These are phyloP conservation scores for Yamadazyma taylorii DNA, from an alignment of 1,139 yeast species.

Conservation along the genomic window DNA sequence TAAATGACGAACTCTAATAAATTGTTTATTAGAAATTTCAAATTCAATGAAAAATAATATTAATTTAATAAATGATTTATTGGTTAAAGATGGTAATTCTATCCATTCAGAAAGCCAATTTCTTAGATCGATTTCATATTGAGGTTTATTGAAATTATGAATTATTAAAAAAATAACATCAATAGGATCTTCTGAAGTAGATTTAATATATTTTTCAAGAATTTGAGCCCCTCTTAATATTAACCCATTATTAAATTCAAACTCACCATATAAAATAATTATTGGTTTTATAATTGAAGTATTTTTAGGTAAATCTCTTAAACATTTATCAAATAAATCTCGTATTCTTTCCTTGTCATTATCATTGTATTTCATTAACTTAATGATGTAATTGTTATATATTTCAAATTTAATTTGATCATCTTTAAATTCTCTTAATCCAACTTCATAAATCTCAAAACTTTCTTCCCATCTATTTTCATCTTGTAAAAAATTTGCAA, in stretches of 20 bases:
- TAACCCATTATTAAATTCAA: slow-evolving; percentile 46
- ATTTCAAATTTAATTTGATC: slow-evolving; percentile 63
- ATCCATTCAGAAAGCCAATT: slow-evolving; percentile 12
- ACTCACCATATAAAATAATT: slow-evolving; percentile 56
- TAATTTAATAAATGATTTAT: slow-evolving; percentile 30
- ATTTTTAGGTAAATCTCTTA: slow-evolving; percentile 30
- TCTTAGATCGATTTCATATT: slow-evolving; percentile 11
- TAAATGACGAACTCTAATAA: slow-evolving; percentile 60
- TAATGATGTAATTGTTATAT: slow-evolving; percentile 68
- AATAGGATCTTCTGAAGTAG: slow-evolving; percentile 9
- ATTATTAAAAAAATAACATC: slow-evolving; percentile 10
- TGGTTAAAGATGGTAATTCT: slow-evolving; percentile 9
- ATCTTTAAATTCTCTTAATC: slow-evolving; percentile 57
- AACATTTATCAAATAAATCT: slow-evolving; percentile 68
- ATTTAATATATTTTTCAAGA: slow-evolving; percentile 16
- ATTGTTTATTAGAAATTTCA: slow-evolving; percentile 50
- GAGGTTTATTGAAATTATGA: slow-evolving; percentile 7
- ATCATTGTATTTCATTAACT: slow-evolving; percentile 38
- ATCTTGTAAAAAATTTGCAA: slow-evolving; percentile 61
- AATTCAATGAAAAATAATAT: slow-evolving; percentile 43
- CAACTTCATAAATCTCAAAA: slow-evolving; percentile 67
- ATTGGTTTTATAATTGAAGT: slow-evolving; percentile 47
- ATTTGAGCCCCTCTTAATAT: slow-evolving; percentile 29
- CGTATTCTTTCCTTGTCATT: slow-evolving; percentile 58
- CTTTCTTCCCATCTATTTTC: slow-evolving; percentile 50